phyloP scores from a whole-genome alignment of 148 eudicot genomes.

The Vaccinium myrtillus region DNA sequence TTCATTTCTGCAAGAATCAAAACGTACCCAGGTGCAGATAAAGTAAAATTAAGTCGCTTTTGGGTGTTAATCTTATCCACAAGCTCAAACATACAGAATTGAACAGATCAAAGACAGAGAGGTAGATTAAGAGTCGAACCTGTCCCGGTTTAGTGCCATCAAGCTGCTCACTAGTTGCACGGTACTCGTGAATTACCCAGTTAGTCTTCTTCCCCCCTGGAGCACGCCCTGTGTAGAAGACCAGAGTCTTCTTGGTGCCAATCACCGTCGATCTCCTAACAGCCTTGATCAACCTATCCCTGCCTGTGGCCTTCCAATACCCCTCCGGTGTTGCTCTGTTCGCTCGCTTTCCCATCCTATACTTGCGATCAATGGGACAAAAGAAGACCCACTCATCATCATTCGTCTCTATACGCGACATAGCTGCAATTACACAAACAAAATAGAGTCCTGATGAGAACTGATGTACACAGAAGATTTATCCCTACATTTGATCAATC shows the following conservation, averaged over 20 bases:
- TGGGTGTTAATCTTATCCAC: background rate
- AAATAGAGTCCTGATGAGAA: conserved; percentile 4
- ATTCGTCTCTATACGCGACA: conserved; percentile 50
- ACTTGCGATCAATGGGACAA: conserved; percentile 82
- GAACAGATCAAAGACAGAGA: conserved; percentile 1
- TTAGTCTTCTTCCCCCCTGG: conserved; percentile 66
- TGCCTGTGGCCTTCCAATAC: conserved; percentile 94
- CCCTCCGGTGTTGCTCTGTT: conserved; percentile 74
- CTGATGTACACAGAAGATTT: background rate
- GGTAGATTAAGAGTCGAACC: conserved; percentile 32
- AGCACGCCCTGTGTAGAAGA: conserved; percentile 80
- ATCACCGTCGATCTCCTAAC: conserved; percentile 40
- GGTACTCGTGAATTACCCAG: conserved; percentile 93
- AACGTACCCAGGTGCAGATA: background rate
- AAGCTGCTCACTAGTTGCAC: conserved; percentile 54
- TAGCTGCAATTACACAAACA: conserved; percentile 35
- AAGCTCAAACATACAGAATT: background rate
- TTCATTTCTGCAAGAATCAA: background rate
- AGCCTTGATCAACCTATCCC: conserved; percentile 61
- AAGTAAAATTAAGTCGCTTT: background rate
- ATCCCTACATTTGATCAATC: background rate
- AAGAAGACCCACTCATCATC: conserved; percentile 91
- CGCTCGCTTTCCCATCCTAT: conserved; percentile 66
- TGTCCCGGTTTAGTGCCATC: conserved; percentile 77
- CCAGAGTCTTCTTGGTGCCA: conserved; percentile 87